Base-by-base conservation (phyloP, 177 flowering plant genomes). In the Tripterygium wilfordii region DNA sequence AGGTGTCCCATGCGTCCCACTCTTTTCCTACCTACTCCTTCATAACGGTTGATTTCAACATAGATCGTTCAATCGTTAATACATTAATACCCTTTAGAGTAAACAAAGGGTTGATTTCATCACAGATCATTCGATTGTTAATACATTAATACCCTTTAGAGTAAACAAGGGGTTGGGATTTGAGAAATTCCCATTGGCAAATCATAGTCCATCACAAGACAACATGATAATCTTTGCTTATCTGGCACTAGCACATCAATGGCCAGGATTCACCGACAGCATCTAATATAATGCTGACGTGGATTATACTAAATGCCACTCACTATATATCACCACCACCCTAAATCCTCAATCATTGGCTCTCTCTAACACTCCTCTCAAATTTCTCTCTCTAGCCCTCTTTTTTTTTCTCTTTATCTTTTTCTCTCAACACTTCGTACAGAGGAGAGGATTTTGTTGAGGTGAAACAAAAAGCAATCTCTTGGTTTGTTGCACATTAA, bases 181-280 rank as follows among this genome's bases (percentile, higher is more conserved):
- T n/a, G n/a, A n/a, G n/a, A n/a, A n/a, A n/a, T n/a, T n/a, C n/a
- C n/a, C 47, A 4, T 45, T 15, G 53, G 53, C 52, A 32, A 38
- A 42, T 46, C 21, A 25, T 18, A 23, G 42, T 22, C n/a, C 6
- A n/a, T n/a, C 12, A 10, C 21, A 30, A 5, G 52, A 56, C 30
- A 46, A 49, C n/a, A n/a, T n/a, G n/a, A n/a, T n/a, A n/a, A n/a
- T n/a, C n/a, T n/a, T 20, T 39, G 63, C 60, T 50, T 51, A 58
- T 64, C 70, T 69, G 70, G 69, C 69, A 49, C 43, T 16, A 37
- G 22, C 14, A 24, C 22, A 61, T 69, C 54, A 21, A 69, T 56
- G 69, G 70, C 42, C 36, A 32, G 24, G 25, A 61, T 57, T 49
- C 45, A 25, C 10, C 21, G 36, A 19, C 55, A 58, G 50, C 42